Evolutionary conservation across 1,139 yeast species (phyloP).

Genomic region (Meyerozyma guilliermondii): DNA sequence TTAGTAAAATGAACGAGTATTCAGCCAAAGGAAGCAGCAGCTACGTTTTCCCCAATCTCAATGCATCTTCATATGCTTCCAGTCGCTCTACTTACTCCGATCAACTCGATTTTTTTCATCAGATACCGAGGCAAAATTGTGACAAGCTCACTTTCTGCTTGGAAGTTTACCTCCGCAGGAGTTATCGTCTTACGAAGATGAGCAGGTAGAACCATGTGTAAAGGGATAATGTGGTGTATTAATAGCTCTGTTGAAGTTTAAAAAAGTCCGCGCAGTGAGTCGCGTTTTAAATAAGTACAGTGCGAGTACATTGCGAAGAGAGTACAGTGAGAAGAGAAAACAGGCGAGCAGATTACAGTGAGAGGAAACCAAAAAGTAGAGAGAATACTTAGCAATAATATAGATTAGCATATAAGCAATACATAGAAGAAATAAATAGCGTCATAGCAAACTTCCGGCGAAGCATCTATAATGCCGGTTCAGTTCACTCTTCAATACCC

Average conservation of each 20-base stretch:
- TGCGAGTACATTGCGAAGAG: no score
- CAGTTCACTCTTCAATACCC: background rate
- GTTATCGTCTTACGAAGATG: constrained; percentile 53
- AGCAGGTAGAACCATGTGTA: constrained; percentile 59
- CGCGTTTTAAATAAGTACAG: no score
- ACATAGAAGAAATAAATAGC: no score
- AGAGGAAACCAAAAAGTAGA: no score
- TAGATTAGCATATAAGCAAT: no score
- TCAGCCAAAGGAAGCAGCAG: background rate
- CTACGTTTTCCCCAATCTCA: no score
- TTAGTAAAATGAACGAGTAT: background rate
- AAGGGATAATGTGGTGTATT: background rate
- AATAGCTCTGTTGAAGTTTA: no score
- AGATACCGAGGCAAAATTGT: constrained; percentile 73
- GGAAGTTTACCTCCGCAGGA: constrained; percentile 75
- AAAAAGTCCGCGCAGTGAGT: no score
- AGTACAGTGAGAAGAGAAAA: no score
- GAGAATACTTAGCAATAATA: no score
- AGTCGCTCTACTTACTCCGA: constrained; percentile 43
- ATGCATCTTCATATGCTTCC: no score
- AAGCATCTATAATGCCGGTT: background rate
- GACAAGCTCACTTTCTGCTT: constrained; percentile 76
- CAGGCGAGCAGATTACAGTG: no score
- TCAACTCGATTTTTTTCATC: constrained; percentile 56
- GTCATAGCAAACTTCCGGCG: background rate